Conservation (phyloP, 768 basidiomycete genomes). For the Termitomyces bulborhizus region DNA sequence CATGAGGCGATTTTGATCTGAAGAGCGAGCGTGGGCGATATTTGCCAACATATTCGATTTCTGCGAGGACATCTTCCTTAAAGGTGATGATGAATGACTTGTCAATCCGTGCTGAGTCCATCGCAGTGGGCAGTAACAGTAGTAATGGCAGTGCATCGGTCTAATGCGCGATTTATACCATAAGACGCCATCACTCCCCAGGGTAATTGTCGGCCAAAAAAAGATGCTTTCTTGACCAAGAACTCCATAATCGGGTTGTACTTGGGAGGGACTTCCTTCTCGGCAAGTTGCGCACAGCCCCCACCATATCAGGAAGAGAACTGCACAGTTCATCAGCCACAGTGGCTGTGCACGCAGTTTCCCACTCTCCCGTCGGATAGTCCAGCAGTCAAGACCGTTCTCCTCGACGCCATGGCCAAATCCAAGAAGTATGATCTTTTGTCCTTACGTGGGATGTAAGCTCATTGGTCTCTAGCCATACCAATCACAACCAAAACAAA, state of each 20-base stretch:
- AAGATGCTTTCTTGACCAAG: not conserved
- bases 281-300: constrained; percentile 5
- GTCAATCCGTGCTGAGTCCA: constrained; percentile 4
- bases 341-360: constrained; percentile 31
- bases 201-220: not conserved
- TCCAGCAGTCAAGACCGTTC: constrained; percentile 22
- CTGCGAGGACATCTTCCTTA: constrained; percentile 12
- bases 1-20: not conserved
- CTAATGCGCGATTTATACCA: not conserved
- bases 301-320: constrained; percentile 11
- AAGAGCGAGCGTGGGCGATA: constrained; percentile 11
- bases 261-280: not conserved
- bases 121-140: not conserved
- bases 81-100: constrained; percentile 13
- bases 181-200: not conserved
- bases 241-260: not conserved
- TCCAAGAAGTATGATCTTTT: constrained; percentile 80
- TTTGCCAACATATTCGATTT: not conserved
- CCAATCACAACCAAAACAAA: constrained; percentile 93
- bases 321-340: constrained; percentile 40
- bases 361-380: constrained; percentile 9
- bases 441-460: not conserved
- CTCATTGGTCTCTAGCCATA: constrained; percentile 47
- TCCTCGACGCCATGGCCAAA: constrained; percentile 75
- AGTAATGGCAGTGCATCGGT: not conserved